These are phyloP conservation scores for sunflower (Helianthus annuus) DNA, from an alignment of 129 eudicot genomes.

Conservation along the genomic window DNA sequence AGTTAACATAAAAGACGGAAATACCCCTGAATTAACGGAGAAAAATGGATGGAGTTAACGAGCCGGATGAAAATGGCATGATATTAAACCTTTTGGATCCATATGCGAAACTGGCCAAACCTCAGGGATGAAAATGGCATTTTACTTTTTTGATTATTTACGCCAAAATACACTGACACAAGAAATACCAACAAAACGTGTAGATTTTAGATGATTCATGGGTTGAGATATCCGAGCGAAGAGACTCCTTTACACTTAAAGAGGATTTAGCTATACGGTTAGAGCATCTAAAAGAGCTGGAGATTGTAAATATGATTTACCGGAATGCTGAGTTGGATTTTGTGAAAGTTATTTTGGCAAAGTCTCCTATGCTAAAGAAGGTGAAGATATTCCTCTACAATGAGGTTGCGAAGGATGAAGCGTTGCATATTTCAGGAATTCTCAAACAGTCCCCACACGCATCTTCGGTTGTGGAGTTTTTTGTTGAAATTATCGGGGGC, in stretches of 20 bases:
- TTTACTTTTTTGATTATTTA: background rate
- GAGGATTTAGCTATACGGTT: constrained; percentile 9
- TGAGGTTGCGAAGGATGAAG: constrained; percentile 19
- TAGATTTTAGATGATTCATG: constrained; percentile 20
- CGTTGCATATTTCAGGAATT: background rate
- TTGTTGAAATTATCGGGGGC: constrained; percentile 32
- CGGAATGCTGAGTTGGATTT: constrained; percentile 12
- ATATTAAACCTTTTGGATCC: too few relatives aligned
- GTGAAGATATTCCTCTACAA: constrained; percentile 9
- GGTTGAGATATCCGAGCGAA: constrained; percentile 5
- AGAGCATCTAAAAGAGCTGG: constrained; percentile 12
- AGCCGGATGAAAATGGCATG: too few relatives aligned
- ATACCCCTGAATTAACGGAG: too few relatives aligned
- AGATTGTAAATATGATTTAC: background rate
- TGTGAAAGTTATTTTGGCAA: constrained; percentile 19
- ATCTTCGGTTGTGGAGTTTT: constrained; percentile 1
- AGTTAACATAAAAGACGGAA: too few relatives aligned
- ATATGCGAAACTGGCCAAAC: too few relatives aligned
- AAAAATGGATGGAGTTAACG: too few relatives aligned
- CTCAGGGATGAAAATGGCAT: too few relatives aligned
- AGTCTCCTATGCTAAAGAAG: constrained; percentile 23
- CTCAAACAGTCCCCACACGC: constrained; percentile 9
- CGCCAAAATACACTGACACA: background rate
- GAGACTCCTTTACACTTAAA: constrained; percentile 5
- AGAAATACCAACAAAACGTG: background rate